Percentiles rank a stretch among this genome's conserved stretches.
Conservation (phyloP, 2,329 filamentous ascomycete genomes). For the Annulohypoxylon truncatum region DNA sequence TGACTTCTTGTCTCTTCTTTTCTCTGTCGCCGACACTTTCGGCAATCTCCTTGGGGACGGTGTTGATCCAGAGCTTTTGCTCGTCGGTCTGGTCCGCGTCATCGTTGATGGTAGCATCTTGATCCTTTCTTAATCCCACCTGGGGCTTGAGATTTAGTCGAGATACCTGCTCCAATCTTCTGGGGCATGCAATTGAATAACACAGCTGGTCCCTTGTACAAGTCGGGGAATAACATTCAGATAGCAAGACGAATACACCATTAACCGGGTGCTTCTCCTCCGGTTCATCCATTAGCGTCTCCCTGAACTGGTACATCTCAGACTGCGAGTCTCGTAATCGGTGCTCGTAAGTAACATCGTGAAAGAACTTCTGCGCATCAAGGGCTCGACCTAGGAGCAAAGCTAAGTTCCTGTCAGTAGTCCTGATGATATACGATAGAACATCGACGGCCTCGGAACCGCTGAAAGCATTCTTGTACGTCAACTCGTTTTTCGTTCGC, state of each 20-base stretch:
- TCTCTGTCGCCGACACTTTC: conserved; percentile 90
- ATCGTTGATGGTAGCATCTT: conserved; percentile 71
- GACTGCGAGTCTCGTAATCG: conserved; percentile 91
- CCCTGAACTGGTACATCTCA: conserved; percentile 97
- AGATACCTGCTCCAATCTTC: conserved; percentile 93
- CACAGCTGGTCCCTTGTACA: conserved; percentile 95
- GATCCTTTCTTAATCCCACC: conserved; percentile 80
- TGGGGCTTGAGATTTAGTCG: conserved; percentile 93
- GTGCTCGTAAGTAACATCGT: conserved; percentile 98
- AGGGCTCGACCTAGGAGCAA: conserved; percentile 89
- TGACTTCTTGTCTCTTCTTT: conserved; percentile 98
- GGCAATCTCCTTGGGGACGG: conserved; percentile 92
- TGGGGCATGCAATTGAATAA: conserved; percentile 96
- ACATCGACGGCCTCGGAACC: conserved; percentile 96
- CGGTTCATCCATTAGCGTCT: conserved; percentile 87
- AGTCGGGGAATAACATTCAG: conserved; percentile 97
- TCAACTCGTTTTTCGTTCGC: conserved; percentile 93
- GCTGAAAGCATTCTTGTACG: conserved; percentile 97
- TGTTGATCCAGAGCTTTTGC: conserved; percentile 99
- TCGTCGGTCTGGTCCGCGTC: conserved; percentile 87
- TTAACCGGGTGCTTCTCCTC: conserved; percentile 82
- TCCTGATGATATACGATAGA: conserved; percentile 96
- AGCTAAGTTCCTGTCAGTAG: conserved; percentile 93
- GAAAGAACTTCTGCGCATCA: conserved; percentile 98
- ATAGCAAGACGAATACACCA: conserved; percentile 94